Evolutionary conservation across 1,284 basidiomycete genomes (phyloP).

Genomic region (Wallemia hederae): DNA sequence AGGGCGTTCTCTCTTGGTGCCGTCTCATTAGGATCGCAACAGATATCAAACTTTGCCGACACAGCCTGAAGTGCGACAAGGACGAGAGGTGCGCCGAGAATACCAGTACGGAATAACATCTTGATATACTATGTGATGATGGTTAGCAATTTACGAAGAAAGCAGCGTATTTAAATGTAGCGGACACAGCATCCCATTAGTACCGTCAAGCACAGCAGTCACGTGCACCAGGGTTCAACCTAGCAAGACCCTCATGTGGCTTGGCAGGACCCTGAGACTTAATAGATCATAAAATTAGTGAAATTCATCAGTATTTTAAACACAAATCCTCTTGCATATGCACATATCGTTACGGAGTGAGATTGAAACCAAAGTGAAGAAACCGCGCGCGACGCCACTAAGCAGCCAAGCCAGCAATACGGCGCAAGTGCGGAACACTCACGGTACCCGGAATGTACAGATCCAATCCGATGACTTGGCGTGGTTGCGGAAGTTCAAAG

Average conservation of each 20-base stretch:
- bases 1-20: too few relatives aligned
- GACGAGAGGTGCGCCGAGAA: too few relatives aligned
- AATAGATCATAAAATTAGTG: not conserved
- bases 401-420: conserved; percentile 2
- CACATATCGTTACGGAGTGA: not conserved
- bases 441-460: conserved; percentile 56
- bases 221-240: too few relatives aligned
- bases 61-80: too few relatives aligned
- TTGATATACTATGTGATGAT: too few relatives aligned
- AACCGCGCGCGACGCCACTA: not conserved
- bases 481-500: conserved; percentile 43
- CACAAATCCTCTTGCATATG: conserved; percentile 1
- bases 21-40: too few relatives aligned
- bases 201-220: too few relatives aligned
- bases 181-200: too few relatives aligned
- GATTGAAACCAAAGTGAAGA: not conserved
- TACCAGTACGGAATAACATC: too few relatives aligned
- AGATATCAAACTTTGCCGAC: too few relatives aligned
- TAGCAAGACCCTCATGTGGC: not conserved
- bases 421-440: conserved; percentile 4
- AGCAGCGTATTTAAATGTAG: too few relatives aligned
- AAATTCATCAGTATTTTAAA: not conserved
- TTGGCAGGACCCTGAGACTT: not conserved
- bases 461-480: conserved; percentile 60
- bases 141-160: too few relatives aligned